Conservation (phyloP, 2,329 filamentous ascomycete genomes). For the Calonectria multiphialidica region DNA sequence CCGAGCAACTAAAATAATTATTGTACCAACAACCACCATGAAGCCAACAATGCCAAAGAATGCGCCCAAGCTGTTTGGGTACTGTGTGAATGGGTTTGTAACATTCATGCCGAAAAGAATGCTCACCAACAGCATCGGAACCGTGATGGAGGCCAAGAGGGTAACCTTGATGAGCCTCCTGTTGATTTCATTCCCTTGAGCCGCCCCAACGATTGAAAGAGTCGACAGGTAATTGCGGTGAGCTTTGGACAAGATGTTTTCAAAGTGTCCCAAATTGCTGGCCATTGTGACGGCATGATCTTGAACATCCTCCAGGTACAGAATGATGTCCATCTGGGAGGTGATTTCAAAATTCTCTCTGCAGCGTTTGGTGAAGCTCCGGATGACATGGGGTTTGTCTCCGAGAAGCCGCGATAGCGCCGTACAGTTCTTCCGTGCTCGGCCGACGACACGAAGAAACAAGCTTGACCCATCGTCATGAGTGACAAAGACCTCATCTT, state of each 20-base stretch:
- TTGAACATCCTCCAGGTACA: conserved; percentile 97
- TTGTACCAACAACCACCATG: conserved; percentile 65
- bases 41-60: conserved; percentile 64
- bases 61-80: conserved; percentile 64
- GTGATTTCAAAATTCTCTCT: conserved; percentile 98
- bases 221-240: conserved; percentile 98
- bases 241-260: conserved; percentile 94
- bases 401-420: conserved; percentile 91
- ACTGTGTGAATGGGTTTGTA: conserved; percentile 70
- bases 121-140: conserved; percentile 93
- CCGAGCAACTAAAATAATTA: conserved; percentile 62
- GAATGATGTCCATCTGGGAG: conserved; percentile 93
- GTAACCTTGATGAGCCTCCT: conserved; percentile 95
- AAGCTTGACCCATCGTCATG: conserved; percentile 89
- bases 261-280: conserved; percentile 93
- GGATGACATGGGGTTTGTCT: conserved; percentile 96
- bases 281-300: conserved; percentile 99
- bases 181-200: conserved; percentile 89
- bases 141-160: conserved; percentile 90
- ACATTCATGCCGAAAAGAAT: conserved; percentile 93
- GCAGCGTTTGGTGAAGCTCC: conserved; percentile 97
- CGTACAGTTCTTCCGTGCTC: conserved; percentile 94
- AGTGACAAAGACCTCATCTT: conserved; percentile 94
- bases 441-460: conserved; percentile 90
- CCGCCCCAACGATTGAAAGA: conserved; percentile 90